Evolutionary conservation across 108 stramenopile species (phyloP), one percentile per base, ranked within the genome.

Genomic region (Chaetoceros muelleri): DNA sequence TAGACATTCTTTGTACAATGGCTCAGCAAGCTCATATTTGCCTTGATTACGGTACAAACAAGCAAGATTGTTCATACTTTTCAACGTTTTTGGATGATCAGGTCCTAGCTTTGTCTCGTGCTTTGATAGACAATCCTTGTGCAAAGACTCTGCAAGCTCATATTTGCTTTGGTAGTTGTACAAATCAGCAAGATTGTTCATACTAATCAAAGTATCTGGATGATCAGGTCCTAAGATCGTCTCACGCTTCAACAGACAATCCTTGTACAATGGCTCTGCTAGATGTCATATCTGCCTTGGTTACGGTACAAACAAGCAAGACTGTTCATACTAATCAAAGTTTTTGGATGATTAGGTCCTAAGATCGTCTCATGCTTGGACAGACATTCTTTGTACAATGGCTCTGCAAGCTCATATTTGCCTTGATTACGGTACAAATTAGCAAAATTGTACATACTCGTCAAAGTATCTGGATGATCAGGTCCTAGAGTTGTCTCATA

Each of bases 391-490:
- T 40, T 40, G 34, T 40, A 40, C 34, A 40, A 40, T 40, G 34
- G 34, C 34, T 40, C 34, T 40, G 34, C 34, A 40, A 40, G 34
- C 5, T 40, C 34, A 40, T 40, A 40, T 13, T 40, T 40, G 34
- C 34, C 34, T 40, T 40, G 34, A 40, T 10, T 13, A 40, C 13
- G 13, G 34, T 40, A 40, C 34, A 40, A 40, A 40, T 10, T 40
- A 40, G 34, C 34, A 40, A 40, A 13, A 40, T 40, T 40, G 34
- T 40, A 10, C 8, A 40, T 10, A 40, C 5, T 10, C 13, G 8
- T 40, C 34, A 40, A 40, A 40, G 34, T 40, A 40, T 40, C 34
- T 40, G 34, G 34, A 40, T 40, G 34, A 40, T 40, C 34, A 40
- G 34, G 34, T 40, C 34, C 34, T 40, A 40, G 34, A 5, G 5